Conservation (phyloP, 805 yeast genomes). For the Candida manassasensis region DNA sequence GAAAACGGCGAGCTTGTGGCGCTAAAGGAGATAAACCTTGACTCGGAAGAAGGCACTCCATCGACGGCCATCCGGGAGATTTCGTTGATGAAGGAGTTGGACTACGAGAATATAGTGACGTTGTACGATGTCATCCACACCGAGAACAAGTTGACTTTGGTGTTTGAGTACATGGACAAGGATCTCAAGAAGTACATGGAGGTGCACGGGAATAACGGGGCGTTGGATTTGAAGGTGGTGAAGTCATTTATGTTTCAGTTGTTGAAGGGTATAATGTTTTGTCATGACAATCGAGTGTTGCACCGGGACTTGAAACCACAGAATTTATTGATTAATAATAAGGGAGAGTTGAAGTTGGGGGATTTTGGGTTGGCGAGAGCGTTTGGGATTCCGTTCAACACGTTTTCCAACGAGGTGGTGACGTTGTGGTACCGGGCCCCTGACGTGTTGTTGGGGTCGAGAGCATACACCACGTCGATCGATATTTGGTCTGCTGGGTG, state of each 20-base stretch:
- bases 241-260: slow-evolving; percentile 94
- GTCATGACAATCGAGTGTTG: slow-evolving; percentile 80
- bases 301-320: slow-evolving; percentile 93
- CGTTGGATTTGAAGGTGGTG: slow-evolving; percentile 65
- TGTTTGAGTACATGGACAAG: slow-evolving; percentile 88
- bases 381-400: slow-evolving; percentile 95
- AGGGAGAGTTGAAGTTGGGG: slow-evolving; percentile 90
- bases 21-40: slow-evolving; percentile 87
- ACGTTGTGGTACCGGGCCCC: slow-evolving; percentile 98
- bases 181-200: slow-evolving; percentile 96
- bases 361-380: slow-evolving; percentile 98
- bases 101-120: slow-evolving; percentile 88
- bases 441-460: slow-evolving; percentile 89
- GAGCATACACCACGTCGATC: slow-evolving; percentile 93
- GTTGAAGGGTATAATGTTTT: slow-evolving; percentile 81
- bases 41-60: slow-evolving; percentile 97
- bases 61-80: slow-evolving; percentile 97
- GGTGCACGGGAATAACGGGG: slow-evolving; percentile 68
- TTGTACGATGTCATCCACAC: slow-evolving; percentile 94
- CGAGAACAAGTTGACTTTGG: slow-evolving; percentile 90
- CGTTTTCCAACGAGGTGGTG: slow-evolving; percentile 95
- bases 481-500: slow-evolving; percentile 99
- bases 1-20: slow-evolving; percentile 89
- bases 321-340: slow-evolving; percentile 78
- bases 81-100: slow-evolving; percentile 89